Evolutionary conservation across 2,329 filamentous ascomycete species (phyloP), one percentile per base, ranked within the genome.

Genomic region (Beauveria asiatica): DNA sequence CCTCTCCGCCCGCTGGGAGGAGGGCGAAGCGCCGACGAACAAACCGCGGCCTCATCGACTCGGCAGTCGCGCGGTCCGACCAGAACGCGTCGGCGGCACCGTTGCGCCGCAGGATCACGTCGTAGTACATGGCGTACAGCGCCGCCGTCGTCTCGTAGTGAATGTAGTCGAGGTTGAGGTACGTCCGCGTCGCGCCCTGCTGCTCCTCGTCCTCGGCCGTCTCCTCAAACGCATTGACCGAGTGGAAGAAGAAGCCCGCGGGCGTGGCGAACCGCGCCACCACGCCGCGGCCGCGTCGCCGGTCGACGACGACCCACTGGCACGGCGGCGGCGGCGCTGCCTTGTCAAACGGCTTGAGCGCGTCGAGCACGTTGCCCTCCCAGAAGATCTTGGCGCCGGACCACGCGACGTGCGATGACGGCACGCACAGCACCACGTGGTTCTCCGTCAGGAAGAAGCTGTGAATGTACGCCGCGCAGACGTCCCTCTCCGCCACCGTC

Each of bases 171-270:
- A 80, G 72, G 57, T 81, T 85, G 0, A 81, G 76, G 66, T 85
- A 88, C 49, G 81, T 74, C 19, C 84, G 70, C 10, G 65, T 57
- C 59, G 91, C 88, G 62, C 83, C 83, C 27, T 85, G 73, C 37
- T 91, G 77, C 64, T 83, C 76, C 2, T 91, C 77, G 64, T 83
- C 76, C 3, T 30, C 54, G 11, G 39, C 51, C 49, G 64, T 60
- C 62, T 87, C 81, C 66, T 90, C 86, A 69, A 83, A 91, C 0
- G 87, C 80, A 64, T 92, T 92, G 68, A 88, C 76, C 1, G 81
- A 82, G 72, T 92, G 88, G 72, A 92, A 92, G 69, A 81, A 84
- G 75, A 90, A 92, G 61, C 85, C 84, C 0, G 85, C 78, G 0
- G 80, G 76, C 41, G 80, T 84, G 42, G 84, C 77, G 66, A 85